These are phyloP conservation scores for Diaporthe amygdali DNA, from an alignment of 2,329 filamentous ascomycete genomes.

Conservation along the genomic window DNA sequence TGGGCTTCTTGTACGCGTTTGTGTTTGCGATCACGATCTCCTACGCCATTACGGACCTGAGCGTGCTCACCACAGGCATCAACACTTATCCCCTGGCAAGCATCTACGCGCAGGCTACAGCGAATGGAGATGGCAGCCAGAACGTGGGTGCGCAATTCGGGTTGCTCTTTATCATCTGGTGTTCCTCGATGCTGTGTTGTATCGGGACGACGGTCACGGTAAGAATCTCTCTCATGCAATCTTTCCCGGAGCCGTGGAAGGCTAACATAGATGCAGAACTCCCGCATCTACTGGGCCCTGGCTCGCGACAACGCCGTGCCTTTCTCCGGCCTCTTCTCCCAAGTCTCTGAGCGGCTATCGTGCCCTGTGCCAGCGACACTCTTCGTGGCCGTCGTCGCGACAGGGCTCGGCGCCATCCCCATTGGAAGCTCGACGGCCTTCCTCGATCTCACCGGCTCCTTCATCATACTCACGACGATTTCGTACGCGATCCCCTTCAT, in stretches of 20 bases:
- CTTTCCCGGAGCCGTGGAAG: background rate
- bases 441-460: slow-evolving; percentile 61
- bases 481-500: slow-evolving; percentile 56
- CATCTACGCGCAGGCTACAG: slow-evolving; percentile 65
- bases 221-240: slow-evolving; percentile 28
- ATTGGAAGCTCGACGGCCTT: slow-evolving; percentile 60
- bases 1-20: slow-evolving; percentile 54
- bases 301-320: slow-evolving; percentile 67
- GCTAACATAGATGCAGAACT: slow-evolving; percentile 24
- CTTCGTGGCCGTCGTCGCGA: slow-evolving; percentile 56
- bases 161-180: slow-evolving; percentile 61
- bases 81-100: slow-evolving; percentile 66
- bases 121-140: slow-evolving; percentile 44
- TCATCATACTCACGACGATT: slow-evolving; percentile 60
- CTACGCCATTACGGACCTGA: slow-evolving; percentile 62
- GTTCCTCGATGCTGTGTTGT: slow-evolving; percentile 54
- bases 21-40: slow-evolving; percentile 55
- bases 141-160: slow-evolving; percentile 61
- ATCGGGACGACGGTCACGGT: slow-evolving; percentile 58
- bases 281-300: slow-evolving; percentile 54
- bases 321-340: slow-evolving; percentile 56
- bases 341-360: slow-evolving; percentile 57
- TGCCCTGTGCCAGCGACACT: slow-evolving; percentile 65
- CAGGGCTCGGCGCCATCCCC: slow-evolving; percentile 61
- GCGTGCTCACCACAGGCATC: slow-evolving; percentile 53